Base-by-base conservation (phyloP, 2,329 filamentous ascomycete species). In the Phaeoacremonium minimum region DNA sequence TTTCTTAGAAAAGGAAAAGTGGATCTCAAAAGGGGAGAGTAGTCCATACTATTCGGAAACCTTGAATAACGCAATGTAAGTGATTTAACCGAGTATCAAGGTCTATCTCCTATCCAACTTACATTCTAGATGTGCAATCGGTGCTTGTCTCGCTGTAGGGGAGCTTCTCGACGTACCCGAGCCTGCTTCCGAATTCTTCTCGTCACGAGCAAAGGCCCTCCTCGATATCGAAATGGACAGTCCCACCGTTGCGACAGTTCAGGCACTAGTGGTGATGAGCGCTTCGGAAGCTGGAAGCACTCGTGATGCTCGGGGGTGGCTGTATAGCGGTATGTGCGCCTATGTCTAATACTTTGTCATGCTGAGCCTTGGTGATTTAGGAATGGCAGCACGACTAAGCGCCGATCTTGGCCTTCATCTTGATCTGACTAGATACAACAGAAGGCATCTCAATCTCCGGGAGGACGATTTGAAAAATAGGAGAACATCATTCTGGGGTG, bases 161-260 rank as follows among this genome's bases (percentile, higher is more conserved):
- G 22, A 18, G 2, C 20, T n/a, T n/a, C n/a, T n/a, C 3, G 22
- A 18, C 2, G 16, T 14, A 3, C n/a, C 15, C 6, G 12, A 18
- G 4, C 30, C 19, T 13, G n/a, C 13, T 48, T 56, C 19, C 16
- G 58, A 63, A 14, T 63, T 61, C 51, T 63, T 64, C 29, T 59
- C 63, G 6, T 59, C 63, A 20, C 51, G 66, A 17, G 58, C 63
- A 1, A 69, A 68, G 37, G 56, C 58, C 5, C 51, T 69, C 2
- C 42, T 71, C 7, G 65, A 70, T 20, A 59, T 67, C 8, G 66
- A 71, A 39, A 46, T 71, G 15, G 67, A 70, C 38, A 61, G 57
- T 18, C 67, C 67, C 1, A 66, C 58, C 31, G 54, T 71, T 13
- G 63, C 66, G 3, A 71, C 66, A 6, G 62, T 66, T 5, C 67